Percentiles rank a stretch among this genome's conserved stretches.
Evolutionary conservation across 2,329 filamentous ascomycete genomes (phyloP).

Genomic region (Xylaria hypoxylon): DNA sequence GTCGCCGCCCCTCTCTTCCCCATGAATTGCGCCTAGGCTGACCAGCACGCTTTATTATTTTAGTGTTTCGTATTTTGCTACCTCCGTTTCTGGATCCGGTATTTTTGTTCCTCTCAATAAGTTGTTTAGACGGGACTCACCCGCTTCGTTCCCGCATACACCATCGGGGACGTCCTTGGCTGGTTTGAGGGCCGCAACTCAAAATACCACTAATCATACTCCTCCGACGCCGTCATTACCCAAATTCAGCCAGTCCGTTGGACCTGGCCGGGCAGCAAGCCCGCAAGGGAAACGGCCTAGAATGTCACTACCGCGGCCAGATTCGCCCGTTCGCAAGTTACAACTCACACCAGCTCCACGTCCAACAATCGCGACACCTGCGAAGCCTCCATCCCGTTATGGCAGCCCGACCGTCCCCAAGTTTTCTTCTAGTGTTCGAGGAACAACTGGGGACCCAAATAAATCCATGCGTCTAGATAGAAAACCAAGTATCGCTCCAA

Average conservation of each 20-base stretch:
- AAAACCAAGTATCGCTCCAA: constrained; percentile 64
- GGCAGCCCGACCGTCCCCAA: constrained; percentile 71
- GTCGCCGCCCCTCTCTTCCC: constrained; percentile 13
- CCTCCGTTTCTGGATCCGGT: constrained; percentile 80
- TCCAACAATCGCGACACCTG: constrained; percentile 68
- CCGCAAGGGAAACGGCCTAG: constrained; percentile 78
- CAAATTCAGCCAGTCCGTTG: constrained; percentile 90
- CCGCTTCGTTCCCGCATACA: constrained; percentile 69
- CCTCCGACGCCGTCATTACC: constrained; percentile 74
- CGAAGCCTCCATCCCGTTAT: constrained; percentile 66
- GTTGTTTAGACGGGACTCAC: constrained; percentile 74
- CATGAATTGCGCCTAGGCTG: constrained; percentile 34
- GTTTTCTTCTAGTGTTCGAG: constrained; percentile 73
- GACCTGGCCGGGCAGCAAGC: constrained; percentile 77
- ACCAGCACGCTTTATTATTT: constrained; percentile 39
- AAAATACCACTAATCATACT: constrained; percentile 70
- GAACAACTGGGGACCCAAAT: constrained; percentile 70
- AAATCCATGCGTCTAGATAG: constrained; percentile 65
- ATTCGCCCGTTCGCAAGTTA: constrained; percentile 81
- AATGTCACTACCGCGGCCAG: constrained; percentile 85
- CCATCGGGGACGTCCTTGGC: constrained; percentile 73
- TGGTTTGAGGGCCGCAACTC: constrained; percentile 65
- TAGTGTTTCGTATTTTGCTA: constrained; percentile 83
- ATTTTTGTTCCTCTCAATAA: constrained; percentile 93
- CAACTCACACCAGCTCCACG: constrained; percentile 71